Evolutionary conservation across 495 filamentous ascomycete genomes (phyloP).

Genomic region (Bacidia rubella): DNA sequence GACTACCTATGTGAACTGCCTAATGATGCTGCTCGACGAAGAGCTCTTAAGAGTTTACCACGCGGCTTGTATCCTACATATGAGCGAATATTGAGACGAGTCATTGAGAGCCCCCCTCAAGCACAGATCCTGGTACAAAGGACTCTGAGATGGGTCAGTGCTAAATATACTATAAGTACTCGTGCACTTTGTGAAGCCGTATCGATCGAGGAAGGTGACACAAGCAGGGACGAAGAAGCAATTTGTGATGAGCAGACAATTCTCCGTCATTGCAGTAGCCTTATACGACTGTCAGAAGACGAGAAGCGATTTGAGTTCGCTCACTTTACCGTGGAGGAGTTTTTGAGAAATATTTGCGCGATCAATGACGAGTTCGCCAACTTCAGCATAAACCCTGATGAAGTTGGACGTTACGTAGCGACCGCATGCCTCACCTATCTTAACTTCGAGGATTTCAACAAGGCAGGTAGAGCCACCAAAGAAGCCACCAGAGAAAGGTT

Average conservation of each 20-base stretch:
- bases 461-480: not conserved
- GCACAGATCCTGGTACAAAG: not conserved
- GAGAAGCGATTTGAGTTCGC: slow-evolving; percentile 19
- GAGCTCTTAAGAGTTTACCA: slow-evolving; percentile 23
- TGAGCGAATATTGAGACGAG: slow-evolving; percentile 23
- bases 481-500: not conserved
- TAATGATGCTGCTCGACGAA: slow-evolving; percentile 20
- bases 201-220: slow-evolving; percentile 1
- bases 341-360: not conserved
- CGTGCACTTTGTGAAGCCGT: not conserved
- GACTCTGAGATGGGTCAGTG: not conserved
- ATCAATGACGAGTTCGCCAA: not conserved
- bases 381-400: not conserved
- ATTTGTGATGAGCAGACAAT: slow-evolving; percentile 19
- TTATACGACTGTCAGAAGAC: slow-evolving; percentile 18
- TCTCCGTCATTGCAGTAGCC: slow-evolving; percentile 21
- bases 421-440: not conserved
- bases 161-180: not conserved
- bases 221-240: slow-evolving; percentile 9
- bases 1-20: slow-evolving; percentile 24
- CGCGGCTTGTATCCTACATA: slow-evolving; percentile 23
- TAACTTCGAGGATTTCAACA: not conserved
- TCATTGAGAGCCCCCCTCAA: slow-evolving; percentile 12
- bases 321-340: too few relatives aligned
- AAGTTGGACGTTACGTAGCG: not conserved